Conservation (phyloP, 1,139 yeast genomes). For the Geotrichum aggregatum region DNA sequence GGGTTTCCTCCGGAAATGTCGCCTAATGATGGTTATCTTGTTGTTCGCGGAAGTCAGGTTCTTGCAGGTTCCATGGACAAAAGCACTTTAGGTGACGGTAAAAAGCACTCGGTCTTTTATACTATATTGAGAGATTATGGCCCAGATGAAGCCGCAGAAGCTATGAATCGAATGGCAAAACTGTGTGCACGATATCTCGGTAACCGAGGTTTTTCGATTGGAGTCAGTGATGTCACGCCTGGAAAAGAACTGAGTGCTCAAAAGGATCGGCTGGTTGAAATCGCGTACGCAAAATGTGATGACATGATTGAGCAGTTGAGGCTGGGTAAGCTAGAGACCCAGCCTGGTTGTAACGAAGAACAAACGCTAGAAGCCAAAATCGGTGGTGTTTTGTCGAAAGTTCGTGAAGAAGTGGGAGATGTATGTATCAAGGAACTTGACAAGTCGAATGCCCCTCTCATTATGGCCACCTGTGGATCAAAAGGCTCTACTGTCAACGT, state of each 20-base stretch:
- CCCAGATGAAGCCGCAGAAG: slow-evolving; percentile 87
- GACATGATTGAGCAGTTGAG: slow-evolving; percentile 77
- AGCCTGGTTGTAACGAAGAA: slow-evolving; percentile 98
- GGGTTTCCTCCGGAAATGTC: slow-evolving; percentile 88
- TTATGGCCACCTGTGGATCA: slow-evolving; percentile 99
- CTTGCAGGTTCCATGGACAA: slow-evolving; percentile 96
- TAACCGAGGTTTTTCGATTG: slow-evolving; percentile 93
- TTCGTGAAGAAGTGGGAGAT: slow-evolving; percentile 98
- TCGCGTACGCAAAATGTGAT: slow-evolving; percentile 88
- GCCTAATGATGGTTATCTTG: slow-evolving; percentile 90
- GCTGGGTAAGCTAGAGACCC: slow-evolving; percentile 89
- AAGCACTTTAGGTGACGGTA: slow-evolving; percentile 94
- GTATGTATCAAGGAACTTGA: slow-evolving; percentile 91
- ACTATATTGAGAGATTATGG: slow-evolving; percentile 94
- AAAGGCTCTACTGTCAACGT: slow-evolving; percentile 97
- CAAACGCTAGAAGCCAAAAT: slow-evolving; percentile 96
- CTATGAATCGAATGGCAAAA: slow-evolving; percentile 98
- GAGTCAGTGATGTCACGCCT: slow-evolving; percentile 96
- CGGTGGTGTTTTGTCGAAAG: slow-evolving; percentile 92
- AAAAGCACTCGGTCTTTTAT: slow-evolving; percentile 93
- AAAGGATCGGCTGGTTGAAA: slow-evolving; percentile 86
- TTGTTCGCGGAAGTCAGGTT: slow-evolving; percentile 84
- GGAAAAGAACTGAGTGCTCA: slow-evolving; percentile 68
- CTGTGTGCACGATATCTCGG: slow-evolving; percentile 93
- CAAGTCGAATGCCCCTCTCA: slow-evolving; percentile 87